Percentiles rank a stretch among this genome's conserved stretches.
Conservation (phyloP, 228 moss, liverwort and hornwort species). For the Sphagnum magellanicum region DNA sequence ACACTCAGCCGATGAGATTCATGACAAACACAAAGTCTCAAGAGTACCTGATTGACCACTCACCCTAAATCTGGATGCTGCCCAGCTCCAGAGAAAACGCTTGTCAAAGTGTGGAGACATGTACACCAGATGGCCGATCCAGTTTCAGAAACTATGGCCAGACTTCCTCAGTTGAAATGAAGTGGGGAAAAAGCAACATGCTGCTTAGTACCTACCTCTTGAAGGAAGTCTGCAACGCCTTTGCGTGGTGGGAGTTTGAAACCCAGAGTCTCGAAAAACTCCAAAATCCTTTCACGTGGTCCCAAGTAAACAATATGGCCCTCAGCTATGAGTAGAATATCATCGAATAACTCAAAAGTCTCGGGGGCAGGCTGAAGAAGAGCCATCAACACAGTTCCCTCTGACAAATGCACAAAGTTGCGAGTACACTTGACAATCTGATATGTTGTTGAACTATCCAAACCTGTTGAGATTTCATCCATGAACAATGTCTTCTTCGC, state of each 20-base stretch:
- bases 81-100: no score
- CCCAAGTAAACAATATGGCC: constrained; percentile 59
- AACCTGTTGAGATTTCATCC: constrained; percentile 69
- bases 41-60: no score
- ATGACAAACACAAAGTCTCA: no score
- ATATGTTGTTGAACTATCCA: constrained; percentile 60
- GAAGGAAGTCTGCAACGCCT: constrained; percentile 63
- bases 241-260: constrained; percentile 58
- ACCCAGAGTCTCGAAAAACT: constrained; percentile 54
- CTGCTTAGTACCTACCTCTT: constrained; percentile 29
- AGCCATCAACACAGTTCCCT: constrained; percentile 63
- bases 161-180: no score
- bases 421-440: constrained; percentile 61
- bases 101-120: no score
- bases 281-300: constrained; percentile 44
- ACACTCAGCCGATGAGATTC: neutral
- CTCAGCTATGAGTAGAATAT: constrained; percentile 53
- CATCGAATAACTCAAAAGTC: constrained; percentile 61
- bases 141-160: no score
- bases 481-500: constrained; percentile 65
- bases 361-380: constrained; percentile 70
- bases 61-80: no score
- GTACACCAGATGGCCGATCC: no score
- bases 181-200: no score
- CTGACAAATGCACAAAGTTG: constrained; percentile 58